phyloP scores from a whole-genome alignment of 768 basidiomycete species.

The Termitomyces sp. region DNA sequence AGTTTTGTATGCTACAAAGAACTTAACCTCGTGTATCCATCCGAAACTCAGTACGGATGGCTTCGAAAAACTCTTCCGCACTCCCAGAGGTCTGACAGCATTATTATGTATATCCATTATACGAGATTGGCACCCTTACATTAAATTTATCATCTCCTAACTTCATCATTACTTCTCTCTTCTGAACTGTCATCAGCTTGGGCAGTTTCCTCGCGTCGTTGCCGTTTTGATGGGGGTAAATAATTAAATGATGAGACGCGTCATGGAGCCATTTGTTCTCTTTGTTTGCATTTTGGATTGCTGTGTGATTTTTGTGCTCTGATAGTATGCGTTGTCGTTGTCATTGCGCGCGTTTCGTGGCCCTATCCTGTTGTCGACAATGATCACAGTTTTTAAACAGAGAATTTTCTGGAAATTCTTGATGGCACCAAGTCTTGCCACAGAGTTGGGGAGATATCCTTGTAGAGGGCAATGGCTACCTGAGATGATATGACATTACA shows the following conservation, averaged over 20 bases:
- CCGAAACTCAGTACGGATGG: no score
- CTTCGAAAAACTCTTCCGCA: no score
- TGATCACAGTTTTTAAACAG: neutral
- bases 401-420: neutral
- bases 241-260: neutral
- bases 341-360: neutral
- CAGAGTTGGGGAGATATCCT: neutral
- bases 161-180: neutral
- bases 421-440: neutral
- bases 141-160: neutral
- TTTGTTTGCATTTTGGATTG: neutral
- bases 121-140: neutral
- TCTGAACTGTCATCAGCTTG: neutral
- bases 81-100: no score
- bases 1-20: no score
- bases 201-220: neutral
- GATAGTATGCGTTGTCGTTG: neutral
- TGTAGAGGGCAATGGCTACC: neutral
- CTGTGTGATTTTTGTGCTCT: conserved; percentile 8
- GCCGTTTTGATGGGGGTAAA: neutral
- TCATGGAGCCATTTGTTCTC: neutral
- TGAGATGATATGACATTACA: neutral
- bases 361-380: neutral
- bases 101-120: no score
- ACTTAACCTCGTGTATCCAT: no score